Percentiles rank a stretch among this genome's conserved stretches.
Evolutionary conservation across 2,329 filamentous ascomycete species (phyloP).

Genomic region (Fusarium kyushuense): DNA sequence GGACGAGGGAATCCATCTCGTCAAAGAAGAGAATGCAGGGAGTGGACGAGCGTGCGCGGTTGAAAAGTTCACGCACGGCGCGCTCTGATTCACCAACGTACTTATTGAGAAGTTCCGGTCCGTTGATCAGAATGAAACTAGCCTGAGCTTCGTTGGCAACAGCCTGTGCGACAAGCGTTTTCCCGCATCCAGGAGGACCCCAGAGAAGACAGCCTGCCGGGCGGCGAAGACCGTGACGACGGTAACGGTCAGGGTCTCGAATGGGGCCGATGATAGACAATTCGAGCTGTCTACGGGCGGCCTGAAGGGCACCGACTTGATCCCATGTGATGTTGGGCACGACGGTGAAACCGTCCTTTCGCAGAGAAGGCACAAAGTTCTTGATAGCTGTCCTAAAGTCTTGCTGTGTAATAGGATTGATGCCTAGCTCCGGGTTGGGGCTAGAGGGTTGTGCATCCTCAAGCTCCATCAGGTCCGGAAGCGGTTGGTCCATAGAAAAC

Average conservation of each 20-base stretch:
- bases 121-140: slow-evolving; percentile 98
- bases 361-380: slow-evolving; percentile 72
- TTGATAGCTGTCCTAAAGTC: slow-evolving; percentile 82
- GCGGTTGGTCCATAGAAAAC: neutral
- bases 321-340: slow-evolving; percentile 94
- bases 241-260: slow-evolving; percentile 81
- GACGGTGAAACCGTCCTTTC: slow-evolving; percentile 90
- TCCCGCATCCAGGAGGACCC: slow-evolving; percentile 96
- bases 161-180: slow-evolving; percentile 95
- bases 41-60: slow-evolving; percentile 83
- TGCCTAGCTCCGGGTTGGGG: slow-evolving; percentile 4
- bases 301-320: slow-evolving; percentile 86
- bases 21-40: slow-evolving; percentile 99
- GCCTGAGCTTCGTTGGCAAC: slow-evolving; percentile 95
- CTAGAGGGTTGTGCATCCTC: neutral
- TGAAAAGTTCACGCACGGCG: slow-evolving; percentile 91
- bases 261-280: slow-evolving; percentile 93
- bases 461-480: slow-evolving; percentile 39
- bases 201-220: slow-evolving; percentile 92
- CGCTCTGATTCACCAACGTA: slow-evolving; percentile 97
- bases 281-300: slow-evolving; percentile 83
- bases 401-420: slow-evolving; percentile 46
- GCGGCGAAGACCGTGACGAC: slow-evolving; percentile 79
- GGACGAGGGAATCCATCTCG: slow-evolving; percentile 93
- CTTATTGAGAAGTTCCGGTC: slow-evolving; percentile 95